These are phyloP conservation scores for Reticulascus tulasneorum DNA, from an alignment of 2,329 filamentous ascomycete genomes.

Conservation along the genomic window DNA sequence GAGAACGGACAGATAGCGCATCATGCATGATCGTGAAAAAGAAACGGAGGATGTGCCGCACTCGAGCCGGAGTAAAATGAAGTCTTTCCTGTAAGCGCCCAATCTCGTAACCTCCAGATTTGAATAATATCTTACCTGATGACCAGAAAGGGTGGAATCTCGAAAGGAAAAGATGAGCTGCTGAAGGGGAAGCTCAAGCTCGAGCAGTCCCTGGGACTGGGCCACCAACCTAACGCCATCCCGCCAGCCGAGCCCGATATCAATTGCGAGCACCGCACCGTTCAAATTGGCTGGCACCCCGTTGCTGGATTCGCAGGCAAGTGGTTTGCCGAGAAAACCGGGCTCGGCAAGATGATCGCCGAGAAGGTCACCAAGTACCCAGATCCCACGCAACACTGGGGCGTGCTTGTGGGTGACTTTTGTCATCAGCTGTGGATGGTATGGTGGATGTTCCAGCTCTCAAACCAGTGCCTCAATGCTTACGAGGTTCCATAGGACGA, in stretches of 20 bases:
- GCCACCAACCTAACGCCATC: conserved; percentile 38
- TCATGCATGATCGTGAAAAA: too few relatives aligned
- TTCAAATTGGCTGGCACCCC: conserved; percentile 56
- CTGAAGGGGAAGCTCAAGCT: conserved; percentile 36
- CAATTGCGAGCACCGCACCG: conserved; percentile 32
- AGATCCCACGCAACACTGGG: conserved; percentile 59
- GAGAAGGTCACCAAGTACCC: conserved; percentile 51
- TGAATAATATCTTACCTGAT: too few relatives aligned
- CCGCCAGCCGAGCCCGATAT: conserved; percentile 33
- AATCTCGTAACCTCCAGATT: too few relatives aligned
- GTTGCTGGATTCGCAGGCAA: conserved; percentile 52
- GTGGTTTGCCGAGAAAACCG: conserved; percentile 55
- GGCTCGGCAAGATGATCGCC: conserved; percentile 52
- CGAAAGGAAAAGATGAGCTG: conserved; percentile 1
- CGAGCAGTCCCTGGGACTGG: conserved; percentile 40
- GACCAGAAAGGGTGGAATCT: conserved; percentile 1
- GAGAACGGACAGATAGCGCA: too few relatives aligned
- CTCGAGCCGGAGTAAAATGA: too few relatives aligned
- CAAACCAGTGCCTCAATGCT: too few relatives aligned
- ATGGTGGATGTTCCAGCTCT: conserved; percentile 9
- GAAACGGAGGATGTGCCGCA: too few relatives aligned
- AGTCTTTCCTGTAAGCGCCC: too few relatives aligned
- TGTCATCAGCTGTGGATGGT: conserved; percentile 59
- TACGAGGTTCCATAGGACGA: conserved; percentile 38
- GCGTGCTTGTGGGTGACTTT: conserved; percentile 52